Evolutionary conservation across 2,329 filamentous ascomycete species (phyloP), one percentile per base, ranked within the genome.

Genomic region (Proliferodiscus dingleyae): DNA sequence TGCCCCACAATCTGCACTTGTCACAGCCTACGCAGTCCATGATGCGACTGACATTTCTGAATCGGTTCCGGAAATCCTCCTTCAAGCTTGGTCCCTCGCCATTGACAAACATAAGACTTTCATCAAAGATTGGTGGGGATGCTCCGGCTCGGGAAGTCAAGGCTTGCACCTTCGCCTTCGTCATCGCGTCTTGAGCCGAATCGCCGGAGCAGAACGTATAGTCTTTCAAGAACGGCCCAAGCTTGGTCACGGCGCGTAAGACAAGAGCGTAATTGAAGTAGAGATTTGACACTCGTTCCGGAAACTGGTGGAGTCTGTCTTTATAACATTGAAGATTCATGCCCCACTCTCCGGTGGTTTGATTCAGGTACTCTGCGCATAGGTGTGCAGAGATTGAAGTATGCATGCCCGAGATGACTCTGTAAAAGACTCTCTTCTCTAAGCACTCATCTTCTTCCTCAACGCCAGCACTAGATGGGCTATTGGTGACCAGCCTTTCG

Each of bases 201-300:
- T 98, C 93, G 50, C 89, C 89, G 4, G 85, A 85, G 68, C 93
- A 98, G 67, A 95, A 98, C 0, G 87, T 93, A 70, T 97, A 97
- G 51, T 79, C 73, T 23, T 69, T 73, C 8, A 97, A 75, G 57
- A 90, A 84, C 19, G 87, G 86, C 10, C 85, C 87, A 7, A 97
- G 78, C 69, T 98, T 98, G 43, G 88, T 86, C 32, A 97, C 79
- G 10, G 93, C 93, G 40, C 93, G 86, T 21, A 91, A 85, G 32
- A 98, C 76, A n/a, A 98, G 77, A 1, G 93, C 93, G 63, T 95
- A 98, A 77, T 98, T 97, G 73, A 98, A 98, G 72, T 98, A 98
- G 40, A 98, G 76, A 67, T 98, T 98, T 56, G 90, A 93, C 61
- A 98, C 87, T 50, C 91, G 86, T 57, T 98, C 93, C 0, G 91